Percentiles rank a stretch among this genome's conserved stretches.
Conservation (phyloP, 164 flowering plant species). For the Vitis cinerea region DNA sequence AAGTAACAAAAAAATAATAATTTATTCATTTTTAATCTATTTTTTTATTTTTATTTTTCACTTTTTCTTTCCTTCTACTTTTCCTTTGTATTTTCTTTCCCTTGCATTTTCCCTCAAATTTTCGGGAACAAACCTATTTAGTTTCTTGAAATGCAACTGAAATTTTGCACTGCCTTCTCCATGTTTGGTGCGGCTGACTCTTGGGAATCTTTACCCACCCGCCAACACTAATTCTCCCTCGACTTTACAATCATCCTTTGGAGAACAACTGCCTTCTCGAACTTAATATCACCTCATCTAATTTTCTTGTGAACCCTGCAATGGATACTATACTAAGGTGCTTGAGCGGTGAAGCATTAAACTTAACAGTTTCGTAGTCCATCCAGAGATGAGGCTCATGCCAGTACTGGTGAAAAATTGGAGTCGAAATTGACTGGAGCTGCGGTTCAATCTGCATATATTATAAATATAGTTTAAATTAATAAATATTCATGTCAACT, state of each 20-base stretch:
- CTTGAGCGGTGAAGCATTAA: neutral
- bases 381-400: constrained; percentile 24
- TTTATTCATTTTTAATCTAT: too few species aligned
- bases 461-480: too few species aligned
- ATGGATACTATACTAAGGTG: constrained; percentile 1
- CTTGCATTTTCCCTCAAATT: too few species aligned
- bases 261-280: neutral
- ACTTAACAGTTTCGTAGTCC: constrained; percentile 10
- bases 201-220: constrained; percentile 5
- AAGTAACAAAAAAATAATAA: too few species aligned
- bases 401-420: constrained; percentile 12
- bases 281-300: constrained; percentile 1
- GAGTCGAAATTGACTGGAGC: neutral
- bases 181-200: neutral
- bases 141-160: too few species aligned
- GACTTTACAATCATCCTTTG: constrained; percentile 8
- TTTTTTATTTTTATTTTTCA: too few species aligned
- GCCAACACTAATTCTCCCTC: neutral
- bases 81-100: too few species aligned
- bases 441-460: neutral
- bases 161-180: too few species aligned
- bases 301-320: constrained; percentile 3
- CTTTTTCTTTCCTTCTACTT: too few species aligned
- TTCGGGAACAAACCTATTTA: too few species aligned
- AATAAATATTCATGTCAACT: too few species aligned